Base-by-base conservation (phyloP, 2,329 filamentous ascomycete genomes). In the Sordariomycetes sp. region DNA sequence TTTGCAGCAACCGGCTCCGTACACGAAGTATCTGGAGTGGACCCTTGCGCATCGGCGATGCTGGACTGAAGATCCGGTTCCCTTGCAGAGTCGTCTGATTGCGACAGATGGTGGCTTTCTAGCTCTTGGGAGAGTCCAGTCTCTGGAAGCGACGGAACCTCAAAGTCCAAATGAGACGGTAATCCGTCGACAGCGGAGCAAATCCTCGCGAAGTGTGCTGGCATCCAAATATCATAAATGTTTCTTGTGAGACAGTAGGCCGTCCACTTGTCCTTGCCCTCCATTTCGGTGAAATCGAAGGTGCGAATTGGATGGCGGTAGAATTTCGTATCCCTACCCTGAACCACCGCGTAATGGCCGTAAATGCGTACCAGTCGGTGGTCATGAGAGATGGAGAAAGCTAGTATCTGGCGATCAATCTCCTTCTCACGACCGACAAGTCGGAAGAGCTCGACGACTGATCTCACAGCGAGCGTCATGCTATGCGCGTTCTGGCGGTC, bases 401-500 rank as follows among this genome's bases (percentile, higher is more conserved):
- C 53, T 8, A 66, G 49, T 18, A 67, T 58, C 40, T 64, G 45
- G n/a, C 53, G 52, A 41, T 64, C 9, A 15, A 64, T 33, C 39
- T 64, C 56, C 2, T 47, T 21, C 38, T 60, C 54, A 5, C 55
- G 56, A 15, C 45, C 46, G 1, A 61, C 53, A 8, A 44, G 21
- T 33, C 50, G 50, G 30, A 61, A 65, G 8, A 66, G 54, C 42
- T 64, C 54, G 15, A 56, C 39, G 43, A 61, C 40, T 17, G 37
- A 61, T 33, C 58, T 52, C 28, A 57, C 52, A 1, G 61, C 61
- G 14, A 64, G 36, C 4, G 54, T 57, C 53, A 58, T 60, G 42
- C 54, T 64, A 23, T 64, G 53, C 28, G 53, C 54, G 45, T 64
- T 62, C 45, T 63, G 53, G 32, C 55, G 49, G 37, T 62, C 56